These are phyloP conservation scores for Linnemannia hyalina DNA, from an alignment of 192 early-diverging fungal species.

Conservation along the genomic window DNA sequence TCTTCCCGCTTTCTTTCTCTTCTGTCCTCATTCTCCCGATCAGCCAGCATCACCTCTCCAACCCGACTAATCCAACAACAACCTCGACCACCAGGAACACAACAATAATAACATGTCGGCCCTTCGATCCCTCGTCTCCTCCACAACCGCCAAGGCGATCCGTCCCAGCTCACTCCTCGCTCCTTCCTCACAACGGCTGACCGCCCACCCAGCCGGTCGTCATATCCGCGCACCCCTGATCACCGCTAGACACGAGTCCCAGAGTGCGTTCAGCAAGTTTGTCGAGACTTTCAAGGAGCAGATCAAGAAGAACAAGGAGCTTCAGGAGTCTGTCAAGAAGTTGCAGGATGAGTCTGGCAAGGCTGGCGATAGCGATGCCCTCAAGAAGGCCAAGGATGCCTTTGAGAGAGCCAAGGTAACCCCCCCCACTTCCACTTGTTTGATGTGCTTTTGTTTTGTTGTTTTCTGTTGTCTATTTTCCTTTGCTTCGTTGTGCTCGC, in stretches of 20 bases:
- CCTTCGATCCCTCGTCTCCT: conserved; percentile 52
- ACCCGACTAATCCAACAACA: background rate
- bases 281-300: conserved; percentile 92
- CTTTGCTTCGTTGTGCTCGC: background rate
- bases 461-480: background rate
- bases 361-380: conserved; percentile 86
- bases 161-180: conserved; percentile 28
- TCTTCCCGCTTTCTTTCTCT: background rate
- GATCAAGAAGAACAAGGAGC: conserved; percentile 94
- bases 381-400: conserved; percentile 88
- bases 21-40: background rate
- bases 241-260: conserved; percentile 47
- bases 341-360: conserved; percentile 86
- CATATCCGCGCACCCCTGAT: conserved; percentile 41
- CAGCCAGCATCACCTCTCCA: background rate
- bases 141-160: conserved; percentile 33
- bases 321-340: conserved; percentile 92
- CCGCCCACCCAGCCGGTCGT: conserved; percentile 32
- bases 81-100: background rate
- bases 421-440: conserved; percentile 29
- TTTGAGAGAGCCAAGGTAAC: conserved; percentile 70
- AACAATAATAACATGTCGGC: conserved; percentile 27
- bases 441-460: background rate
- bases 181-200: conserved; percentile 42
- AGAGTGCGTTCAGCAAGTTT: conserved; percentile 69